A percentile compares a stretch with the other conserved stretches of the same genome.
phyloP scores from a whole-genome alignment of 164 flowering plant species.

The Malania oleifera region DNA sequence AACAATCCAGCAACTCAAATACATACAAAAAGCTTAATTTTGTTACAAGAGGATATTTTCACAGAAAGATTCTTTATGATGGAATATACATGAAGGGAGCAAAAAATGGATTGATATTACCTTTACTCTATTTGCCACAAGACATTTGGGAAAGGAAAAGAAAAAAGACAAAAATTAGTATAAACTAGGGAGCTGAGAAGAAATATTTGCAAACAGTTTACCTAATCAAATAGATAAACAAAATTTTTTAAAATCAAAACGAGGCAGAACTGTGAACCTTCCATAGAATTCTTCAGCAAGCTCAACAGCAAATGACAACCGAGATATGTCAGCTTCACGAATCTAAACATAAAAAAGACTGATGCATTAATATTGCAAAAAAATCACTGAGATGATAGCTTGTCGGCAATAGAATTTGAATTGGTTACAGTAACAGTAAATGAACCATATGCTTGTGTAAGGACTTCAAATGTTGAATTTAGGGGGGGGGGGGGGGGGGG shows the following conservation, averaged over 20 bases:
- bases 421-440: too few relatives aligned
- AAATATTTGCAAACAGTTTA: background rate
- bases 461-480: too few relatives aligned
- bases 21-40: background rate
- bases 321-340: slow-evolving; percentile 98
- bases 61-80: background rate
- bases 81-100: background rate
- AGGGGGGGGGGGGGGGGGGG: too few relatives aligned
- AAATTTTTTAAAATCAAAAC: background rate
- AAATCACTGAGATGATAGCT: too few relatives aligned
- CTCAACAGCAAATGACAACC: slow-evolving; percentile 97
- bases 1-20: slow-evolving; percentile 10
- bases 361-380: too few relatives aligned
- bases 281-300: slow-evolving; percentile 99
- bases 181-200: background rate
- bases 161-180: slow-evolving; percentile 33
- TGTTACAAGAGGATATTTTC: background rate
- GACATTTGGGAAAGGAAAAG: slow-evolving; percentile 1
- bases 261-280: slow-evolving; percentile 49
- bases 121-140: slow-evolving; percentile 69
- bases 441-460: too few relatives aligned
- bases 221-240: background rate
- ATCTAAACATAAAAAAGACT: slow-evolving; percentile 43
- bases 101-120: slow-evolving; percentile 34
- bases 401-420: too few relatives aligned